phyloP scores from a whole-genome alignment of 2,329 filamentous ascomycete genomes.

The Epichloe gansuensis region DNA sequence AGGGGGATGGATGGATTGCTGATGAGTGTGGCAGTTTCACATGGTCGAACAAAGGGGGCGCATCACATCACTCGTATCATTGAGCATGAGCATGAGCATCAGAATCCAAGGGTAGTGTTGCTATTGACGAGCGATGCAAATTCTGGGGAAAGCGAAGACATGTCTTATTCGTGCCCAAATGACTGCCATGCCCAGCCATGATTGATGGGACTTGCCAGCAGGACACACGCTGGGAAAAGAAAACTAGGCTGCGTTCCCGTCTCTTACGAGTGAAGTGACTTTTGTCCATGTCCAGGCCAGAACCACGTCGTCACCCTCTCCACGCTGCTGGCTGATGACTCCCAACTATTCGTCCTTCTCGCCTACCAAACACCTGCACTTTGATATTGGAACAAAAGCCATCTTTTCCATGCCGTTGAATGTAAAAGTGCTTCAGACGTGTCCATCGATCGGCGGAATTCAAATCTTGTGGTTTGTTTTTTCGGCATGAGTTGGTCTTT shows the following conservation, averaged over 20 bases:
- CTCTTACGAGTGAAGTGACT: neutral
- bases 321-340: neutral
- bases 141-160: no score
- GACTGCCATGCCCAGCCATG: neutral
- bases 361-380: neutral
- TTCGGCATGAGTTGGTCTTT: neutral
- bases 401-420: neutral
- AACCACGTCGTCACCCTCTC: neutral
- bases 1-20: no score
- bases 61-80: no score
- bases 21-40: no score
- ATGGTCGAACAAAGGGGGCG: no score
- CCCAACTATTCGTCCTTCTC: neutral
- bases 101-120: no score
- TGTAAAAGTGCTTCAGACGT: neutral
- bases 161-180: neutral
- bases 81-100: no score
- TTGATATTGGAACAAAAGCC: neutral
- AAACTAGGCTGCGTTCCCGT: neutral
- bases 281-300: neutral
- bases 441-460: neutral
- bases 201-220: no score
- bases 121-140: no score
- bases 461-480: neutral
- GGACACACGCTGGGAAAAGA: no score